Evolutionary conservation across 2,329 filamentous ascomycete genomes (phyloP), one percentile per base, ranked within the genome.

Genomic region (Hypoxylon sp.): DNA sequence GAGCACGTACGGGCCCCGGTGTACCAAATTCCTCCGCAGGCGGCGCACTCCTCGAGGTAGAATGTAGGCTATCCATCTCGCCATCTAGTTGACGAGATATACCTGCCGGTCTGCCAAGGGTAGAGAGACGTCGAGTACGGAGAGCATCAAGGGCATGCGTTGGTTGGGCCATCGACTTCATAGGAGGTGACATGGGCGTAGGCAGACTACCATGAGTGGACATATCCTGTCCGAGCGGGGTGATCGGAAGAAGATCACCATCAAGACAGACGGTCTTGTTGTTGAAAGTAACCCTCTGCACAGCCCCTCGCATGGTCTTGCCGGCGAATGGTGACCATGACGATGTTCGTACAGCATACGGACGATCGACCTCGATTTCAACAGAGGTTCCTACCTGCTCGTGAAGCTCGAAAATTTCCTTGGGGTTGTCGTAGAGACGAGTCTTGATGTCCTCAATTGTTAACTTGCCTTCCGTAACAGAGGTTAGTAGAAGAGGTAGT

Each of bases 391-490:
- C 90, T n/a, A 86, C 81, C 80, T 94, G 92, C 73, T 94, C 92
- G 72, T 94, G 92, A 55, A 94, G 86, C 82, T 94, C 92, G 73
- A 94, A 94, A 74, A 94, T 94, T 77, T 88, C 87, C 82, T 91
- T 92, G 2, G 92, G 92, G 78, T 94, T 94, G 76, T 93, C 90
- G 78, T 94, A 91, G 51, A 94, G 85, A 46, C 91, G 88, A 61
- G 81, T 78, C 77, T 88, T 91, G 78, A 94, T 86, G 76, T 94
- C 92, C 33, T 94, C 91, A 37, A 94, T 81, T 3, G 90, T 92
- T 74, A 94, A 80, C 75, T 86, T 90, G 68, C 91, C 91, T 77
- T 94, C 91, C 3, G 89, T 84, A 55, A 94, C 91, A 56, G 92
- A 92, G 14, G 91, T 93, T 74, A 94, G 85, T 60, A 94, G 86